phyloP scores from a whole-genome alignment of 139 green algal species.

The Gonium pectorale region DNA sequence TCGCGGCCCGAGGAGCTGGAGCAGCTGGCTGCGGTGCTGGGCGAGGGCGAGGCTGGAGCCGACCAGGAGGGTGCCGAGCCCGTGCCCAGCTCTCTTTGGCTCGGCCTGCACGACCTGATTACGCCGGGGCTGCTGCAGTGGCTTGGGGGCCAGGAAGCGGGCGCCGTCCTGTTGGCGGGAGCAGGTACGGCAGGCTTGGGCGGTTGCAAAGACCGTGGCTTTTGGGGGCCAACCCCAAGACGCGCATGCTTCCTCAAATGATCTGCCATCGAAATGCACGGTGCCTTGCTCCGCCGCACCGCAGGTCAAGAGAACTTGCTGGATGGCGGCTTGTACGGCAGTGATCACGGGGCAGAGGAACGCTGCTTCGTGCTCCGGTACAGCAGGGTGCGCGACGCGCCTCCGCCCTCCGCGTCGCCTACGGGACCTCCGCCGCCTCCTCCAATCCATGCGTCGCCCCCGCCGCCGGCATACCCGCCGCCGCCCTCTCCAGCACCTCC shows the following conservation, averaged over 20 bases:
- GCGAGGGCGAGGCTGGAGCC: neutral
- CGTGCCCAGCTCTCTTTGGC: neutral
- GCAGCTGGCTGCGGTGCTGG: neutral
- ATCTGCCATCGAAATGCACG: too few species aligned
- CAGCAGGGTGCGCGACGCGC: too few species aligned
- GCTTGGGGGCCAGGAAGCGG: constrained; percentile 20
- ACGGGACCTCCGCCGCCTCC: too few species aligned
- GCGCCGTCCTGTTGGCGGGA: neutral
- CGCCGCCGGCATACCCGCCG: too few species aligned
- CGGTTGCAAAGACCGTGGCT: too few species aligned
- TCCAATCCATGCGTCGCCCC: too few species aligned
- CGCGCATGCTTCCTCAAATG: too few species aligned
- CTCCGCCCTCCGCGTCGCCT: too few species aligned
- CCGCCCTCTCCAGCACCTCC: too few species aligned
- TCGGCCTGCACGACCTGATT: constrained; percentile 16
- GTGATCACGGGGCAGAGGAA: neutral
- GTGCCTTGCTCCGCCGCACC: too few species aligned
- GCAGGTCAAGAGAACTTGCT: too few species aligned
- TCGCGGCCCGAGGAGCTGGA: neutral
- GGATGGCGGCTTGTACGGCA: neutral
- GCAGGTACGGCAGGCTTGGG: neutral
- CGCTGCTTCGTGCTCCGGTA: constrained; percentile 11
- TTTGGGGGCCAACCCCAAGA: too few species aligned
- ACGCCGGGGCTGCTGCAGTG: neutral
- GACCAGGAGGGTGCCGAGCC: neutral